Evolutionary conservation across 2,329 filamentous ascomycete species (phyloP).

Genomic region (Fusarium scirpi): DNA sequence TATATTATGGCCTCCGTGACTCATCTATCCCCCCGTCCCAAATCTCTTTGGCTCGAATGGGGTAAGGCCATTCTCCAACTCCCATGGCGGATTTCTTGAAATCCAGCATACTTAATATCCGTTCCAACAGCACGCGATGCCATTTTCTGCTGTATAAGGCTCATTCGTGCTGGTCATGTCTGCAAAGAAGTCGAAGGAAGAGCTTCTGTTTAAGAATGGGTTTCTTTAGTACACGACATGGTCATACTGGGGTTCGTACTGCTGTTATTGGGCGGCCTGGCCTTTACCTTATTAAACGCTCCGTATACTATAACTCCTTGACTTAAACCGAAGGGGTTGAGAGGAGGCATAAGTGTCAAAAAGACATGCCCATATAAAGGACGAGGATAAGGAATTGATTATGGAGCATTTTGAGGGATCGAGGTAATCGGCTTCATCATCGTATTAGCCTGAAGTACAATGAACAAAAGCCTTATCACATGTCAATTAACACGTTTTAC

Average conservation of each 20-base stretch:
- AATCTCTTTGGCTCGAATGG: background rate
- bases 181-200: background rate
- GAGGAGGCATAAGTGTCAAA: too few species aligned
- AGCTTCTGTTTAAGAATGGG: background rate
- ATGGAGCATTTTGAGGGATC: too few species aligned
- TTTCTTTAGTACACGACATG: background rate
- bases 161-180: background rate
- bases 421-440: too few species aligned
- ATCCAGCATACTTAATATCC: background rate
- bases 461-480: background rate
- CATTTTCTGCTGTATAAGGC: background rate
- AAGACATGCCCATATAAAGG: too few species aligned
- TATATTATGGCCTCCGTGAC: background rate
- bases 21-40: background rate
- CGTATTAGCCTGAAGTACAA: background rate
- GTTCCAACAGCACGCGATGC: background rate
- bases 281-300: too few species aligned
- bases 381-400: too few species aligned
- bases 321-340: too few species aligned
- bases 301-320: too few species aligned
- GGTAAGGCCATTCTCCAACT: background rate
- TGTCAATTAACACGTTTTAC: background rate
- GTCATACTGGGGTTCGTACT: too few species aligned
- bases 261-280: too few species aligned
- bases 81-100: background rate